Evolutionary conservation across 495 filamentous ascomycete genomes (phyloP).

Genomic region (Penicillium chermesinum): DNA sequence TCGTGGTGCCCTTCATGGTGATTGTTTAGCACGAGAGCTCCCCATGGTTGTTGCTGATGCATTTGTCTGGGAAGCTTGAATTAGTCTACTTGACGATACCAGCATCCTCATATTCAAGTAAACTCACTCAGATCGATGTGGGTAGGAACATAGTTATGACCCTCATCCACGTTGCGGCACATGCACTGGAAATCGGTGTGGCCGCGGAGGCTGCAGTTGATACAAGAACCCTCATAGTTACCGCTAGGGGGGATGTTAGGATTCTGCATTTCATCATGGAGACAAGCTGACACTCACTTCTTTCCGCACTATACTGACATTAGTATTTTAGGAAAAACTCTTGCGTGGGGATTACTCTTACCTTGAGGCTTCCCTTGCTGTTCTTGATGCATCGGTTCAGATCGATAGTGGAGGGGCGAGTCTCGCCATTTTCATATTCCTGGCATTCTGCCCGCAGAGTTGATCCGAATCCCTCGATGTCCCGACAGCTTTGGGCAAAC

Average conservation of each 20-base stretch:
- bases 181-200: conserved; percentile 16
- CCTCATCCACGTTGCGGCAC: conserved; percentile 13
- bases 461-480: conserved; percentile 11
- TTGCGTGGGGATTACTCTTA: not conserved
- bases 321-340: not conserved
- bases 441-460: conserved; percentile 14
- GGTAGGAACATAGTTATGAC: conserved; percentile 11
- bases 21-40: conserved; percentile 15
- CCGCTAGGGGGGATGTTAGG: conserved; percentile 7
- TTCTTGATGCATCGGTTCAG: conserved; percentile 21
- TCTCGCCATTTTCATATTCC: conserved; percentile 10
- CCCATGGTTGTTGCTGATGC: conserved; percentile 20
- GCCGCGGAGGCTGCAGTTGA: conserved; percentile 18
- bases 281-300: conserved; percentile 12
- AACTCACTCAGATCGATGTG: conserved; percentile 18
- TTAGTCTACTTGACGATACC: not conserved
- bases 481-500: conserved; percentile 16
- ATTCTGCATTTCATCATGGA: not conserved
- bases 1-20: not conserved
- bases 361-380: conserved; percentile 12
- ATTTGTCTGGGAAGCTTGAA: conserved; percentile 12
- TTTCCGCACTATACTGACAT: conserved; percentile 16
- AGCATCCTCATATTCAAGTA: not conserved
- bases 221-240: conserved; percentile 15
- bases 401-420: conserved; percentile 6